Evolutionary conservation across 1,284 basidiomycete species (phyloP).

Genomic region (Meripilus lineatus): DNA sequence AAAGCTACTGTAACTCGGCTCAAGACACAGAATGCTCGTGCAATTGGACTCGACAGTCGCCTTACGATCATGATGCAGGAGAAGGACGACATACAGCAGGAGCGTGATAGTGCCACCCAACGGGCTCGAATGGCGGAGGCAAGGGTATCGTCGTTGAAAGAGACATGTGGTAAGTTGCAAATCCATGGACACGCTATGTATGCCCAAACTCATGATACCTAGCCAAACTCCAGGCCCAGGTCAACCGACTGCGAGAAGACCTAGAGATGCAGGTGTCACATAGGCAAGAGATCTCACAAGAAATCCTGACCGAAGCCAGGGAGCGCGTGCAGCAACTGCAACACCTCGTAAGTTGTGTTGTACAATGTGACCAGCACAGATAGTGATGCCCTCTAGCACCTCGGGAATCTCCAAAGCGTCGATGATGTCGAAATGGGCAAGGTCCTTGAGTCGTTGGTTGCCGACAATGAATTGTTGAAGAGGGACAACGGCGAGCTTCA

Average conservation of each 20-base stretch:
- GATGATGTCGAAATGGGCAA: conserved; percentile 58
- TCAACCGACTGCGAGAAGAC: conserved; percentile 57
- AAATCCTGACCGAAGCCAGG: conserved; percentile 68
- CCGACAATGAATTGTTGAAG: conserved; percentile 79
- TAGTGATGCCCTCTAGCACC: conserved; percentile 30
- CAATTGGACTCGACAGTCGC: conserved; percentile 65
- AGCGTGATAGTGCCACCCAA: conserved; percentile 71
- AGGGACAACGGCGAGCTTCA: conserved; percentile 79
- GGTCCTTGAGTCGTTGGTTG: conserved; percentile 76
- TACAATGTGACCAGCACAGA: not conserved
- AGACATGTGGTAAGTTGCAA: conserved; percentile 44
- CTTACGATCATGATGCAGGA: conserved; percentile 62
- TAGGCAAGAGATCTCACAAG: conserved; percentile 68
- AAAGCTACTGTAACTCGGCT: conserved; percentile 65
- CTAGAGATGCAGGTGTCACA: conserved; percentile 64
- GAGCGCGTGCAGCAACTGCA: conserved; percentile 62
- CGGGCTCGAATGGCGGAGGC: conserved; percentile 69
- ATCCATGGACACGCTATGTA: conserved; percentile 2
- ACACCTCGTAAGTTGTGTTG: conserved; percentile 35
- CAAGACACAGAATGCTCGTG: conserved; percentile 62
- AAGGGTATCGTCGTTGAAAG: conserved; percentile 56
- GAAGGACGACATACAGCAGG: conserved; percentile 83
- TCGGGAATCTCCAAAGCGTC: conserved; percentile 35
- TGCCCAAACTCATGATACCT: too few relatives aligned
- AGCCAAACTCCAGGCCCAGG: conserved; percentile 75